phyloP scores from a whole-genome alignment of 257 asterid species.

The Penstemon newberryi region DNA sequence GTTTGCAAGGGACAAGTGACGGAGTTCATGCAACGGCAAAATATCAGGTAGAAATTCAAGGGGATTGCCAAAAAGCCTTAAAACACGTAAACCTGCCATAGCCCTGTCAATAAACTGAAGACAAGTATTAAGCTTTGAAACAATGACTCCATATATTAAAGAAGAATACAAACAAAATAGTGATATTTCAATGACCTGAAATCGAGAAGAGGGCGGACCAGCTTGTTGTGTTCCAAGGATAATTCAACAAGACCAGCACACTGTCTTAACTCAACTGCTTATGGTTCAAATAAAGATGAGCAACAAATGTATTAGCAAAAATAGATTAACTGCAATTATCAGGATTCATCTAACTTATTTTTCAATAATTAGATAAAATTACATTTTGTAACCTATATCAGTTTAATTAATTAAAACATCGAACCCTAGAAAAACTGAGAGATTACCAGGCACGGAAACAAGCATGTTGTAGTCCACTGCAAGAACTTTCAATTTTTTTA shows the following conservation, averaged over 20 bases:
- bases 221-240: constrained; percentile 99
- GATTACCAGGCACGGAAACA: constrained; percentile 90
- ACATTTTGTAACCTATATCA: constrained; percentile 17
- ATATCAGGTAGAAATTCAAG: constrained; percentile 97
- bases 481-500: constrained; percentile 86
- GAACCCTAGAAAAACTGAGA: constrained; percentile 21
- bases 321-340: neutral
- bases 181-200: constrained; percentile 74
- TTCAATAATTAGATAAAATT: constrained; percentile 10
- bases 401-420: constrained; percentile 16
- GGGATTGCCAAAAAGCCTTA: constrained; percentile 96
- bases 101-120: constrained; percentile 72
- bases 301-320: constrained; percentile 30
- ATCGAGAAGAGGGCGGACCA: constrained; percentile 96
- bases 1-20: constrained; percentile 95
- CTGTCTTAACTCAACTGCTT: constrained; percentile 82
- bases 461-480: constrained; percentile 87
- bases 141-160: constrained; percentile 18
- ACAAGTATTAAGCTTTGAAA: constrained; percentile 44
- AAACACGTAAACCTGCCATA: constrained; percentile 79
- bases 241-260: constrained; percentile 86
- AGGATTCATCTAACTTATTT: constrained; percentile 18
- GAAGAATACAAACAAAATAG: constrained; percentile 17
- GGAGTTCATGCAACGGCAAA: constrained; percentile 83
- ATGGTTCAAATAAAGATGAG: constrained; percentile 32